Percentiles rank a stretch among this genome's conserved stretches.
Conservation (phyloP, 495 filamentous ascomycete genomes). For the Penicillium soppii region DNA sequence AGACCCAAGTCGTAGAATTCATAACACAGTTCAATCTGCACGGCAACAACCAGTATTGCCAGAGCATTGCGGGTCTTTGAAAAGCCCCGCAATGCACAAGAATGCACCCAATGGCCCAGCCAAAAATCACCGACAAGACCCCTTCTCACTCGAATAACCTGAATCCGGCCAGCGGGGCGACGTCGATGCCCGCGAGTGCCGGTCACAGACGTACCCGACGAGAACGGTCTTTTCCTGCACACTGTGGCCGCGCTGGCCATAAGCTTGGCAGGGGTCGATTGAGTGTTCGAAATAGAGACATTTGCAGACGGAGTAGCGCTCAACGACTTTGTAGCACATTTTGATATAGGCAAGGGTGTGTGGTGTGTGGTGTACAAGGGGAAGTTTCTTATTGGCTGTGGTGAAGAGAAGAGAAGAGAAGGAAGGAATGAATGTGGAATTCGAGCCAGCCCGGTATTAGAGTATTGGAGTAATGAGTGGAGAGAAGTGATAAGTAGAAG, state of each 20-base stretch:
- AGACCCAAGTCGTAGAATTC: background rate
- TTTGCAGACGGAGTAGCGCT: constrained; percentile 75
- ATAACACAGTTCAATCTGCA: background rate
- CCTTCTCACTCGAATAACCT: constrained; percentile 36
- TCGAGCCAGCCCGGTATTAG: too few species aligned
- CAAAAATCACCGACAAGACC: background rate
- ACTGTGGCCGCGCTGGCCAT: constrained; percentile 67
- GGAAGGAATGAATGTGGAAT: too few species aligned
- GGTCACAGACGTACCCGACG: constrained; percentile 74
- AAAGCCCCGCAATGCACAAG: too few species aligned
- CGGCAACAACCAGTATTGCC: background rate
- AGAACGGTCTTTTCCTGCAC: constrained; percentile 73
- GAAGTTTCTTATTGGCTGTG: too few species aligned
- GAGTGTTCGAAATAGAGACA: constrained; percentile 81
- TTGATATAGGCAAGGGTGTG: too few species aligned
- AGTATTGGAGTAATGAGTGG: too few species aligned
- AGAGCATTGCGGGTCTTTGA: too few species aligned
- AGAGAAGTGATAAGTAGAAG: too few species aligned
- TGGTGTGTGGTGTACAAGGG: too few species aligned
- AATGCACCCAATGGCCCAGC: background rate
- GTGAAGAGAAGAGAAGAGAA: too few species aligned
- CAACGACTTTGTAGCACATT: constrained; percentile 74
- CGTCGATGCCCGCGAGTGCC: constrained; percentile 49
- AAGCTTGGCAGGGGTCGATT: constrained; percentile 69
- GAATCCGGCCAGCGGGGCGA: constrained; percentile 46